Percentiles rank a stretch among this genome's conserved stretches.
These are phyloP conservation scores for Leccinum imitatum DNA, from an alignment of 768 basidiomycete species.

Conservation along the genomic window DNA sequence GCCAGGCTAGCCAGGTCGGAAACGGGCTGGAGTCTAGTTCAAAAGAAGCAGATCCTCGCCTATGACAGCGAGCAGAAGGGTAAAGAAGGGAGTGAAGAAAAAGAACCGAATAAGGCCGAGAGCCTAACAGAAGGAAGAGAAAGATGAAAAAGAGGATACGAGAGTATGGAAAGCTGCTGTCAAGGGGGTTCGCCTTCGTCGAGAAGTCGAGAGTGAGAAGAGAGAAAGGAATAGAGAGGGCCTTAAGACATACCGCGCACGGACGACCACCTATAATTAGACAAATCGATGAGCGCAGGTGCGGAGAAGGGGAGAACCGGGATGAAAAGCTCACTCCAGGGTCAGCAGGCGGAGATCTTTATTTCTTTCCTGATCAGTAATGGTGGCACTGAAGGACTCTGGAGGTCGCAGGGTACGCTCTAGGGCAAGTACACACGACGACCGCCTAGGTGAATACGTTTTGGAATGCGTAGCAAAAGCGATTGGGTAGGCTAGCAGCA, in stretches of 20 bases:
- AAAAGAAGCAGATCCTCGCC: slow-evolving; percentile 64
- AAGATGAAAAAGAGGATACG: slow-evolving; percentile 5
- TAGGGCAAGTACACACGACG: slow-evolving; percentile 22
- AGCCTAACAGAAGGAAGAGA: slow-evolving; percentile 10
- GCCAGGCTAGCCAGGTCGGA: slow-evolving; percentile 64
- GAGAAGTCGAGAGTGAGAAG: slow-evolving; percentile 19
- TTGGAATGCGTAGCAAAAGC: slow-evolving; percentile 21
- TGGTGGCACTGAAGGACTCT: slow-evolving; percentile 48
- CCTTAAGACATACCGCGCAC: slow-evolving; percentile 59
- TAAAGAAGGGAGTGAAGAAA: slow-evolving; percentile 50
- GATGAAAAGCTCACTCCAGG: slow-evolving; percentile 57
- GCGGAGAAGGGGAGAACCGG: slow-evolving; percentile 15
- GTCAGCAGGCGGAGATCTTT: slow-evolving; percentile 80
- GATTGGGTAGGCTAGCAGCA: slow-evolving; percentile 21
- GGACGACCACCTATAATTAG: slow-evolving; percentile 64
- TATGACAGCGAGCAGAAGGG: slow-evolving; percentile 18
- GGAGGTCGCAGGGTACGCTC: slow-evolving; percentile 36
- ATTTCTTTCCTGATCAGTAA: slow-evolving; percentile 78
- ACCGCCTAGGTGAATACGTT: slow-evolving; percentile 18
- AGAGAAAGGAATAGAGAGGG: slow-evolving; percentile 5
- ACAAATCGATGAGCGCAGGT: slow-evolving; percentile 18
- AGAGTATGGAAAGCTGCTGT: slow-evolving; percentile 35
- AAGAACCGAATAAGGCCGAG: slow-evolving; percentile 28
- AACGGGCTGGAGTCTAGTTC: slow-evolving; percentile 42
- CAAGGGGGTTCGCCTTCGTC: slow-evolving; percentile 76